These are phyloP conservation scores for Gremmenia infestans DNA, from an alignment of 2,329 filamentous ascomycete species.

Conservation along the genomic window DNA sequence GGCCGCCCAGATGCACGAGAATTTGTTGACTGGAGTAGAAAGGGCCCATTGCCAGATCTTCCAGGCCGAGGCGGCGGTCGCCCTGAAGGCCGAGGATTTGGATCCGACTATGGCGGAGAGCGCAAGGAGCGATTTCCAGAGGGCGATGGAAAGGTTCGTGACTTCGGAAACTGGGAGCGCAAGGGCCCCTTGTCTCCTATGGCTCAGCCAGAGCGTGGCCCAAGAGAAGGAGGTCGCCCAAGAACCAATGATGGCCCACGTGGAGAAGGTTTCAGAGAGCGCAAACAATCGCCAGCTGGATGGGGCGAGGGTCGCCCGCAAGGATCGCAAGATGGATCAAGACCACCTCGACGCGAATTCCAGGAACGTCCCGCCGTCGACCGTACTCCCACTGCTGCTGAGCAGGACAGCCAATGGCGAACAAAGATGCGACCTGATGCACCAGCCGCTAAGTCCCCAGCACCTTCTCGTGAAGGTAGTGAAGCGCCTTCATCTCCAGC, in stretches of 20 bases:
- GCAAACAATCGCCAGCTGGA: constrained; percentile 65
- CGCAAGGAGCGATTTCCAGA: constrained; percentile 66
- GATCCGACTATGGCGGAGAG: constrained; percentile 50
- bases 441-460: constrained; percentile 51
- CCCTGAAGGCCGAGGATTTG: constrained; percentile 49
- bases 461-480: constrained; percentile 66
- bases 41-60: constrained; percentile 77
- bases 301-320: constrained; percentile 63
- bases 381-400: constrained; percentile 77
- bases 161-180: constrained; percentile 90
- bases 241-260: constrained; percentile 56
- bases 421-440: constrained; percentile 81
- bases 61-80: constrained; percentile 47
- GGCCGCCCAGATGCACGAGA: constrained; percentile 64
- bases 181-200: constrained; percentile 82
- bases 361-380: constrained; percentile 62
- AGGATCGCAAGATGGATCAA: constrained; percentile 66
- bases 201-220: constrained; percentile 47
- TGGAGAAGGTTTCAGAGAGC: constrained; percentile 53
- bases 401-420: constrained; percentile 92
- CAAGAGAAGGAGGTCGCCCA: constrained; percentile 54
- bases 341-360: constrained; percentile 74
- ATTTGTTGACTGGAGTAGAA: constrained; percentile 86
- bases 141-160: constrained; percentile 69
- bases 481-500: constrained; percentile 71